Base-by-base conservation (phyloP, 2,329 filamentous ascomycete genomes). In the Diplodia scrobiculata region DNA sequence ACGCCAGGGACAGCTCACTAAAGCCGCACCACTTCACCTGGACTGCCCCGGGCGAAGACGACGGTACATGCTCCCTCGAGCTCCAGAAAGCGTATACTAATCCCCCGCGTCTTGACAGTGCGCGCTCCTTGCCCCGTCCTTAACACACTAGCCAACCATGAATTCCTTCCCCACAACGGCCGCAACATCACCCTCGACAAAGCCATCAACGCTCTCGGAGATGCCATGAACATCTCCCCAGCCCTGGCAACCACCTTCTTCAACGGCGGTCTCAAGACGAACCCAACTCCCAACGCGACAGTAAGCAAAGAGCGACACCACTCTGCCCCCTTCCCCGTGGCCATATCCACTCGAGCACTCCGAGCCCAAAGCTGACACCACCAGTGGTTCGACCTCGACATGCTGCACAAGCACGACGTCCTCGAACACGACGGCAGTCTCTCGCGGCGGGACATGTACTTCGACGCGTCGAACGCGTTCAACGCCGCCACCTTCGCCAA, bases 381-480 rank as follows among this genome's bases (percentile, higher is more conserved):
- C 9, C 68, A 68, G 38, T 53, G 60, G n/a, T 72, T 77, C 52
- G 70, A 72, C 60, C 71, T 78, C 9, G 72, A 74, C 32, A 71
- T 77, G 53, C 65, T 78, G 0, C 69, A 70, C n/a, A 72, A 70
- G 29, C 77, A 78, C 69, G 71, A 73, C 38, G 68, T 69, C 1
- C 70, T 78, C 25, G 77, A 78, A 68, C 76, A 78, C 62, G 77
- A 79, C 63, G 75, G 69, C 27, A 75, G 72, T 7, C 70, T 78
- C 1, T 71, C 70, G 0, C 69, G 76, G 7, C 58, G 66, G 51
- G 72, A 74, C 58, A 47, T 47, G 54, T 19, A 45, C 38, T 45
- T 59, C 38, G 38, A 59, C 54, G 29, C 14, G 5, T 66, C 68
- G 19, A 70, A 72, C 53, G 21, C 65, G 3, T 70, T 73, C 50